Conservation (phyloP, 2,329 filamentous ascomycete species). For the Akanthomyces uredinophilus region DNA sequence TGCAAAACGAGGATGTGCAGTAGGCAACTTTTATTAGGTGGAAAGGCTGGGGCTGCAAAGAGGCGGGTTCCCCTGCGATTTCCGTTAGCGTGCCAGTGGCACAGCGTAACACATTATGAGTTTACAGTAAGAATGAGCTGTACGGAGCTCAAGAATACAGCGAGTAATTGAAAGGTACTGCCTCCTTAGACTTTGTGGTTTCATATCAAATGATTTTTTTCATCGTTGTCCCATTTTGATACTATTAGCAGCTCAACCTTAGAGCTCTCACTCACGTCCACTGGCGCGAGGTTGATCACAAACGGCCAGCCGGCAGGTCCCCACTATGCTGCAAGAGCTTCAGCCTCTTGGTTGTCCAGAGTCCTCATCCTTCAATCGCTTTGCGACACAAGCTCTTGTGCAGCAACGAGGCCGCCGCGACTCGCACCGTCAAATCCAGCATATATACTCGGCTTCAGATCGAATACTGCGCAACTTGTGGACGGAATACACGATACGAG, state of each 20-base stretch:
- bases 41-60: conserved; percentile 3
- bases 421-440: too few species aligned
- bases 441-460: not conserved
- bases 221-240: too few species aligned
- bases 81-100: not conserved
- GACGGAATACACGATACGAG: not conserved
- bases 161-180: not conserved
- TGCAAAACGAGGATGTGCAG: not conserved
- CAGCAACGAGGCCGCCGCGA: not conserved
- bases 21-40: conserved; percentile 3
- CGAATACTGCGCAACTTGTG: not conserved
- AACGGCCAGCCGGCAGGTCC: conserved; percentile 4
- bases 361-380: not conserved
- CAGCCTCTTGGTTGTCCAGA: conserved; percentile 1
- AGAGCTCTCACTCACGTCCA: not conserved
- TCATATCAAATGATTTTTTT: too few species aligned
- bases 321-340: conserved; percentile 12
- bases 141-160: not conserved
- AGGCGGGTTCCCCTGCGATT: not conserved
- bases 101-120: not conserved
- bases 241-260: not conserved
- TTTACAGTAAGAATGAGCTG: not conserved
- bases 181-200: too few species aligned
- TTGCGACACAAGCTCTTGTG: conserved; percentile 8
- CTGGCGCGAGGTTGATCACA: not conserved